Evolutionary conservation across 768 basidiomycete species (phyloP).

Genomic region (Agaricus bisporus): DNA sequence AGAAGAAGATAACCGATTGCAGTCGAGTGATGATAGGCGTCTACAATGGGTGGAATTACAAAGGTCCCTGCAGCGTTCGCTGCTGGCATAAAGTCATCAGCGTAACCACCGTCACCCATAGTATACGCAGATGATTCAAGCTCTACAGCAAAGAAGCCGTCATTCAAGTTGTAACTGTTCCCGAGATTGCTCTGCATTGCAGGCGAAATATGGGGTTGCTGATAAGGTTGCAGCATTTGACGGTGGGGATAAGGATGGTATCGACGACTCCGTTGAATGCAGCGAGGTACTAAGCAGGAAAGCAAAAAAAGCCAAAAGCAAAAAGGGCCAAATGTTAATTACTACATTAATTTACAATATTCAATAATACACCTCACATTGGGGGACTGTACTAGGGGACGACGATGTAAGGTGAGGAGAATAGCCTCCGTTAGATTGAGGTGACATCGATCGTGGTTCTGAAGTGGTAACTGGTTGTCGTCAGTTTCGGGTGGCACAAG

Average conservation of each 20-base stretch:
- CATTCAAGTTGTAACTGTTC: background rate
- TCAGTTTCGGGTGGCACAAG: background rate
- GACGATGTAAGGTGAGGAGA: slow-evolving; percentile 5
- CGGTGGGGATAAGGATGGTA: slow-evolving; percentile 15
- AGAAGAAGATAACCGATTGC: slow-evolving; percentile 24
- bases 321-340: slow-evolving; percentile 11
- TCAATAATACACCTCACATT: slow-evolving; percentile 13
- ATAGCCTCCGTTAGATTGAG: background rate
- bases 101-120: background rate
- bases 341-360: slow-evolving; percentile 14
- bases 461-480: background rate
- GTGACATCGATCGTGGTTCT: slow-evolving; percentile 4
- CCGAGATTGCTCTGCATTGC: background rate
- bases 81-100: background rate
- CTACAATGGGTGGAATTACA: slow-evolving; percentile 9
- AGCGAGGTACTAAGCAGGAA: slow-evolving; percentile 16
- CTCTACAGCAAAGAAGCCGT: background rate
- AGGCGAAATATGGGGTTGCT: background rate
- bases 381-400: slow-evolving; percentile 9
- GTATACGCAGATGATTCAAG: background rate
- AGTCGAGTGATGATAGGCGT: slow-evolving; percentile 14
- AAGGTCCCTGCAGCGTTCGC: background rate
- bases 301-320: slow-evolving; percentile 12
- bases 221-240: background rate
- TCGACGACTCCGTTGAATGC: slow-evolving; percentile 25